Evolutionary conservation across 306 rosid species (phyloP).

Genomic region (Cajanus cajan): DNA sequence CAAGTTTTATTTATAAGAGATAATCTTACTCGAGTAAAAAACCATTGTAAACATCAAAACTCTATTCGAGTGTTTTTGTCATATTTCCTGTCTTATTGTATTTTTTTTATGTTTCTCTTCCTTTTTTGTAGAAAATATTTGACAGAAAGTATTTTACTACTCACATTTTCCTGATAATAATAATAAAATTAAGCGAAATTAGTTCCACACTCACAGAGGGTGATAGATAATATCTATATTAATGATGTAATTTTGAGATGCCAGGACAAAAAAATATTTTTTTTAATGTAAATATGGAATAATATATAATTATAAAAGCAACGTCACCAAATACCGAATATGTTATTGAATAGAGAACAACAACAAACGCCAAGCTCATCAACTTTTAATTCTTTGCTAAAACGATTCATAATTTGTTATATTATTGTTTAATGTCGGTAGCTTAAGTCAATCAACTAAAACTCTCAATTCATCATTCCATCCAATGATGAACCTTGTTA

Average conservation of each 20-base stretch:
- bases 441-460: background rate
- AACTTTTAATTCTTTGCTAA: background rate
- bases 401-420: background rate
- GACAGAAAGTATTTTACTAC: background rate
- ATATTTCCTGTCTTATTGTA: background rate
- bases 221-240: background rate
- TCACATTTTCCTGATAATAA: background rate
- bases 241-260: conserved; percentile 11
- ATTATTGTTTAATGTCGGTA: background rate
- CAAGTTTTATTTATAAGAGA: too few relatives aligned
- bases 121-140: background rate
- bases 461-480: background rate
- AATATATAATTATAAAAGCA: background rate
- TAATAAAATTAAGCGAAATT: background rate
- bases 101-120: background rate
- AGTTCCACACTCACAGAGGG: background rate
- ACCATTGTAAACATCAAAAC: too few relatives aligned
- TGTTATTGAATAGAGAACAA: background rate
- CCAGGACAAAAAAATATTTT: background rate
- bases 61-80: background rate
- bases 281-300: too few relatives aligned
- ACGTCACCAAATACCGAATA: conserved; percentile 28
- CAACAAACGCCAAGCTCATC: background rate
- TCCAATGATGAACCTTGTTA: conserved; percentile 20
- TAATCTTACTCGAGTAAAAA: too few relatives aligned